Percentiles rank a stretch among this genome's conserved stretches.
Conservation (phyloP, 1,284 basidiomycete genomes). For the Volvariella surrecta region DNA sequence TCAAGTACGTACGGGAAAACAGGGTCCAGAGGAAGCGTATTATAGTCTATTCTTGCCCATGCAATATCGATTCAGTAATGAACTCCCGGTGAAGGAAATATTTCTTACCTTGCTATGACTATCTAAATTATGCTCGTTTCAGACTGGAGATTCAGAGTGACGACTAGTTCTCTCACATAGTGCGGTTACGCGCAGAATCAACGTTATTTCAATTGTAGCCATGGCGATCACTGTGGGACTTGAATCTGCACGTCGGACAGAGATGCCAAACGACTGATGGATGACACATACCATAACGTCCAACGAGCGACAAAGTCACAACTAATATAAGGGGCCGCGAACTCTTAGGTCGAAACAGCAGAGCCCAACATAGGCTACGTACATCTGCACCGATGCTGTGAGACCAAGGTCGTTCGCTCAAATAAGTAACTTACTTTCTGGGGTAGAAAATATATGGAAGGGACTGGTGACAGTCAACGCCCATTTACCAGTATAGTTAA, state of each 20-base stretch:
- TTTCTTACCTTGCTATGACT: not conserved
- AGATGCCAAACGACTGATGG: not conserved
- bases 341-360: not conserved
- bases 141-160: not conserved
- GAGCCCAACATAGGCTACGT: not conserved
- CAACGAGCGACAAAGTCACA: not conserved
- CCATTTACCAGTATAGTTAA: too few species aligned
- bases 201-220: conserved; percentile 4
- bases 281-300: not conserved
- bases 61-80: too few species aligned
- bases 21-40: too few species aligned
- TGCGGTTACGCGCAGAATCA: conserved; percentile 6
- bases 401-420: not conserved
- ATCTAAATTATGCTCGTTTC: not conserved
- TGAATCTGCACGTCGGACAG: not conserved
- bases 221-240: conserved; percentile 3
- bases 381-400: not conserved
- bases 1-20: too few species aligned
- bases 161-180: conserved; percentile 4
- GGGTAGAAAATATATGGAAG: not conserved
- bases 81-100: too few species aligned
- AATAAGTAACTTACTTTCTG: not conserved
- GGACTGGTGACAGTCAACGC: not conserved
- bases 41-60: too few species aligned
- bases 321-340: not conserved